phyloP scores from a whole-genome alignment of 1,284 basidiomycete species.

The Wallemia hederae region DNA sequence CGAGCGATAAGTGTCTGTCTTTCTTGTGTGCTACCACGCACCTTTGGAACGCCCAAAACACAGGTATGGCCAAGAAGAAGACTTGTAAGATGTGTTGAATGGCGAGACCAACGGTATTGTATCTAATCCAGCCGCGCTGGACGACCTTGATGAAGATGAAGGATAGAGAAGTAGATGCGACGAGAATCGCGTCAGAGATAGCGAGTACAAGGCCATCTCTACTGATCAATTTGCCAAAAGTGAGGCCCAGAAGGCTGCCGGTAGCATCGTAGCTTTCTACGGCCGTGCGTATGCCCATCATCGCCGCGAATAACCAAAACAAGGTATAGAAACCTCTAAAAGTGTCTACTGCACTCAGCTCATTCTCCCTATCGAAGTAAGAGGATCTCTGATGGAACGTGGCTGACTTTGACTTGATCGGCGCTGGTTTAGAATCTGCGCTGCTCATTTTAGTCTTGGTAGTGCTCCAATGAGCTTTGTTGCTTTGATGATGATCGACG shows the following conservation, averaged over 20 bases:
- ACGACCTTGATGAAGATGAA: slow-evolving; percentile 58
- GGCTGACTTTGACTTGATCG: slow-evolving; percentile 24
- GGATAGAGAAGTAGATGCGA: slow-evolving; percentile 37
- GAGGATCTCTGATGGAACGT: slow-evolving; percentile 59
- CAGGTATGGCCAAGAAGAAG: slow-evolving; percentile 31
- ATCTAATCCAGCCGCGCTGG: slow-evolving; percentile 42
- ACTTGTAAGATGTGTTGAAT: slow-evolving; percentile 55
- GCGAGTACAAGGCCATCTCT: slow-evolving; percentile 57
- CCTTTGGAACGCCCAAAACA: slow-evolving; percentile 62
- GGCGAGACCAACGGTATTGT: slow-evolving; percentile 38
- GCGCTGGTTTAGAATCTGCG: slow-evolving; percentile 6
- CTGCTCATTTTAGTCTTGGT: too few relatives aligned
- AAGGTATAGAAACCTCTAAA: slow-evolving; percentile 81
- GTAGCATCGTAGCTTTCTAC: slow-evolving; percentile 39
- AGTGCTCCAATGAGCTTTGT: too few relatives aligned
- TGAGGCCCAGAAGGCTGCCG: slow-evolving; percentile 47
- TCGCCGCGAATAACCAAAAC: slow-evolving; percentile 33
- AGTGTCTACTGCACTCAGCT: slow-evolving; percentile 39
- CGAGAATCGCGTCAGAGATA: slow-evolving; percentile 51
- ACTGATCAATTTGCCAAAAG: slow-evolving; percentile 65
- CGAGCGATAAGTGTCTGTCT: not conserved
- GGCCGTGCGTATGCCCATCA: slow-evolving; percentile 48
- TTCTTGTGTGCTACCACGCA: not conserved
- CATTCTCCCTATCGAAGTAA: slow-evolving; percentile 51
- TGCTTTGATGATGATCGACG: too few relatives aligned